These are phyloP conservation scores for Candida boleticola DNA, from an alignment of 805 yeast species.

Conservation along the genomic window DNA sequence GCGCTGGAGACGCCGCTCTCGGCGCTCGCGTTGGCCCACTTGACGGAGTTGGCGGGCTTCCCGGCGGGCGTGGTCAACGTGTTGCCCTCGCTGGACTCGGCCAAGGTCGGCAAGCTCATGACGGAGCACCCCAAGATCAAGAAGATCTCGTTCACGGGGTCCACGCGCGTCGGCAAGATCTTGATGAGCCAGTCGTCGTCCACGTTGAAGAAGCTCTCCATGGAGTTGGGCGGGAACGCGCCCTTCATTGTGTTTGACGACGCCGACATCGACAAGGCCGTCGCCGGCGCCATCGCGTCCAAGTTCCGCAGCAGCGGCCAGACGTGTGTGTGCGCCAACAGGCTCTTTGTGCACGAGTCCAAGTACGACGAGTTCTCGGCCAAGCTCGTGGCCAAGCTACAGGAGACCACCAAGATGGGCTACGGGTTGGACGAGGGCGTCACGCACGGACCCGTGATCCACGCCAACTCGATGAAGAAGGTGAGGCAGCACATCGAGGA, in stretches of 20 bases:
- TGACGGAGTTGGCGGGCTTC: constrained; percentile 66
- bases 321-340: constrained; percentile 64
- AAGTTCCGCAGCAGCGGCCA: constrained; percentile 65
- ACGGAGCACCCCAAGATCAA: constrained; percentile 44
- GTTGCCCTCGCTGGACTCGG: constrained; percentile 48
- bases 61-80: constrained; percentile 70
- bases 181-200: constrained; percentile 56
- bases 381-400: constrained; percentile 37
- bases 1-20: constrained; percentile 74
- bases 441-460: constrained; percentile 78
- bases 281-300: constrained; percentile 49
- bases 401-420: constrained; percentile 50
- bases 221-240: constrained; percentile 70
- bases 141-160: constrained; percentile 64
- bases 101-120: constrained; percentile 50
- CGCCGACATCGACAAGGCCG: constrained; percentile 56
- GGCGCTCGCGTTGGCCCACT: constrained; percentile 63
- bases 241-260: constrained; percentile 62
- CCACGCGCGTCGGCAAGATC: constrained; percentile 60
- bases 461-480: constrained; percentile 58
- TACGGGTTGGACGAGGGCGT: constrained; percentile 56
- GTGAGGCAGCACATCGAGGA: constrained; percentile 63
- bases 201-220: constrained; percentile 57
- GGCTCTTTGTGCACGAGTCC: constrained; percentile 53
- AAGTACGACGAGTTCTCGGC: constrained; percentile 48